Evolutionary conservation across 768 basidiomycete genomes (phyloP).

Genomic region (Lentinula detonsa): DNA sequence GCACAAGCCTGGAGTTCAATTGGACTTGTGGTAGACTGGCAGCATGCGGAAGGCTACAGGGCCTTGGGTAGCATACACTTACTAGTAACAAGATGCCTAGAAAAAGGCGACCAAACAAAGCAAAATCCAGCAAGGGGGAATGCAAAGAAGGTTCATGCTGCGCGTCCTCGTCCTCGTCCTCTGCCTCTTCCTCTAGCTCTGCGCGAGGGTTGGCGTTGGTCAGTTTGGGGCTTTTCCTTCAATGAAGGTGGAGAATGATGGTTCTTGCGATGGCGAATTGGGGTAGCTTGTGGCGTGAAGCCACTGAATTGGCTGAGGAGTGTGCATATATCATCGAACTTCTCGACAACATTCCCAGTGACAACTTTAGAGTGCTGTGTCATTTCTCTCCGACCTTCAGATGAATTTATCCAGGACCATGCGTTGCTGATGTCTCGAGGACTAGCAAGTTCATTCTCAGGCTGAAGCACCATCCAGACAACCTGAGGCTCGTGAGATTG

Average conservation of each 20-base stretch:
- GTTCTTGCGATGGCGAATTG: slow-evolving; percentile 12
- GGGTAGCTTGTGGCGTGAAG: slow-evolving; percentile 39
- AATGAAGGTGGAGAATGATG: not conserved
- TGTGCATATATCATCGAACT: slow-evolving; percentile 44
- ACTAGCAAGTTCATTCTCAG: slow-evolving; percentile 45
- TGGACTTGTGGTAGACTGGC: no score
- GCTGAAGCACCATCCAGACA: slow-evolving; percentile 50
- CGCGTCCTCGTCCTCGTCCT: not conserved
- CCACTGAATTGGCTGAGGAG: slow-evolving; percentile 47
- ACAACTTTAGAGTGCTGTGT: slow-evolving; percentile 14
- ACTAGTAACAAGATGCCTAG: no score
- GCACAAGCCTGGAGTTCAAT: no score
- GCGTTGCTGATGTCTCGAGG: slow-evolving; percentile 42
- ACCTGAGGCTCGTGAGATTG: slow-evolving; percentile 57
- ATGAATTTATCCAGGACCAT: slow-evolving; percentile 43
- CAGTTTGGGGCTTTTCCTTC: not conserved
- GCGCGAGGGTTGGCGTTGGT: not conserved
- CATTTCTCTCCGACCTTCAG: slow-evolving; percentile 19
- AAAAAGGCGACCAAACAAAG: not conserved
- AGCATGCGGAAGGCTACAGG: no score
- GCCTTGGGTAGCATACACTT: no score
- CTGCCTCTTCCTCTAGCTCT: not conserved
- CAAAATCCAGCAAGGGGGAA: not conserved
- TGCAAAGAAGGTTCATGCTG: not conserved
- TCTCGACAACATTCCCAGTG: slow-evolving; percentile 22